A percentile compares a stretch with the other conserved stretches of the same genome.
These are phyloP conservation scores for Candida broadrunensis DNA, from an alignment of 805 yeast genomes.

Conservation along the genomic window DNA sequence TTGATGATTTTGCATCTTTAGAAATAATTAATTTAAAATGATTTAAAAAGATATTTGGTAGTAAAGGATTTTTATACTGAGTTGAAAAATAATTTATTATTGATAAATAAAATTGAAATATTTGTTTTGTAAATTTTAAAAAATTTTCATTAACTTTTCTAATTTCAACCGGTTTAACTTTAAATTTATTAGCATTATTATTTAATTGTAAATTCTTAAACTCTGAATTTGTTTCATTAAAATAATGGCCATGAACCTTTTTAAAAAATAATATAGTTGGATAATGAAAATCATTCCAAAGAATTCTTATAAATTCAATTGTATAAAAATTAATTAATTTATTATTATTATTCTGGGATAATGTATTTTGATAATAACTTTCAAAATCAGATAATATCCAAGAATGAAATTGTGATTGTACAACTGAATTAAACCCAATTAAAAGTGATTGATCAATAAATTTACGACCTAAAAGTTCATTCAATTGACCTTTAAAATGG, in stretches of 20 bases:
- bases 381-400: constrained; percentile 39
- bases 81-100: constrained; percentile 40
- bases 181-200: constrained; percentile 14
- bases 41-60: constrained; percentile 28
- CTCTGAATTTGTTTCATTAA: constrained; percentile 12
- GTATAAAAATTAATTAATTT: constrained; percentile 28
- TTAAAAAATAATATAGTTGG: constrained; percentile 62
- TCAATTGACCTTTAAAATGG: constrained; percentile 16
- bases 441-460: constrained; percentile 41
- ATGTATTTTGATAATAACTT: constrained; percentile 19
- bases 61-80: constrained; percentile 30
- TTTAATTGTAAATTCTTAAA: constrained; percentile 14
- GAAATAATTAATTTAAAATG: constrained; percentile 21
- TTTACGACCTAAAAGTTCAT: constrained; percentile 14
- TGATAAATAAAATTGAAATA: constrained; percentile 45
- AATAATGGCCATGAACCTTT: constrained; percentile 27
- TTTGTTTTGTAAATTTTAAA: constrained; percentile 46
- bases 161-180: constrained; percentile 47
- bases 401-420: constrained; percentile 44
- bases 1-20: constrained; percentile 8
- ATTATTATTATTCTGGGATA: neutral
- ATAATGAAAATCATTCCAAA: constrained; percentile 64
- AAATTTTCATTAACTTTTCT: constrained; percentile 54
- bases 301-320: constrained; percentile 34
- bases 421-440: constrained; percentile 46